A percentile compares a stretch with the other conserved stretches of the same genome.
phyloP scores from a whole-genome alignment of 148 eudicot genomes.

The Heliosperma pusillum region DNA sequence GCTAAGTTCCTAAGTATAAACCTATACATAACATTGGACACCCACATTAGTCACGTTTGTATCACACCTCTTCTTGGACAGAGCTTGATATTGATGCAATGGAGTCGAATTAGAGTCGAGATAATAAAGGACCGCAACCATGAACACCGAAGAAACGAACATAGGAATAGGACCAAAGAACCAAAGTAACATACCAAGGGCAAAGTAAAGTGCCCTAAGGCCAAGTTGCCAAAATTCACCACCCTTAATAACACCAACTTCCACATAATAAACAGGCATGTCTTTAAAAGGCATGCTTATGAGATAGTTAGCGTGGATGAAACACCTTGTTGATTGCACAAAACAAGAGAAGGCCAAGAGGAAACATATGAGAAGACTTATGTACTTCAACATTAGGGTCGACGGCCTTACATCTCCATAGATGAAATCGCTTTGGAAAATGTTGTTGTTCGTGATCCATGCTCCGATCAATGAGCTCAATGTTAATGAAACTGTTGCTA shows the following conservation, averaged over 20 bases:
- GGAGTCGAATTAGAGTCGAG: constrained; percentile 53
- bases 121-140: constrained; percentile 47
- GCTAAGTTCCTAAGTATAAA: no score
- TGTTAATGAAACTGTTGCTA: constrained; percentile 46
- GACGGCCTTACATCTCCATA: constrained; percentile 59
- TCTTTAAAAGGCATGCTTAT: constrained; percentile 47
- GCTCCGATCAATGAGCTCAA: constrained; percentile 60
- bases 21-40: background rate
- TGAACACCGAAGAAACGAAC: constrained; percentile 48
- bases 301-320: constrained; percentile 64
- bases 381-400: constrained; percentile 68
- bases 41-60: background rate
- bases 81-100: constrained; percentile 35
- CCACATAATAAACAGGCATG: constrained; percentile 39
- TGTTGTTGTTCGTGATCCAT: constrained; percentile 51
- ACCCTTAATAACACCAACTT: constrained; percentile 53
- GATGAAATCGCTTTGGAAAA: constrained; percentile 51
- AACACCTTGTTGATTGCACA: constrained; percentile 63
- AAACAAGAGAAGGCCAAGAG: constrained; percentile 68
- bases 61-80: background rate
- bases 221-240: constrained; percentile 77
- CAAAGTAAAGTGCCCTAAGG: constrained; percentile 66
- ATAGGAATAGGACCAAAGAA: constrained; percentile 83
- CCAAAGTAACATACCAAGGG: constrained; percentile 62
- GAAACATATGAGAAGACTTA: constrained; percentile 54